Conservation (phyloP, 2,329 filamentous ascomycete species). For the Colletotrichum lupini region DNA sequence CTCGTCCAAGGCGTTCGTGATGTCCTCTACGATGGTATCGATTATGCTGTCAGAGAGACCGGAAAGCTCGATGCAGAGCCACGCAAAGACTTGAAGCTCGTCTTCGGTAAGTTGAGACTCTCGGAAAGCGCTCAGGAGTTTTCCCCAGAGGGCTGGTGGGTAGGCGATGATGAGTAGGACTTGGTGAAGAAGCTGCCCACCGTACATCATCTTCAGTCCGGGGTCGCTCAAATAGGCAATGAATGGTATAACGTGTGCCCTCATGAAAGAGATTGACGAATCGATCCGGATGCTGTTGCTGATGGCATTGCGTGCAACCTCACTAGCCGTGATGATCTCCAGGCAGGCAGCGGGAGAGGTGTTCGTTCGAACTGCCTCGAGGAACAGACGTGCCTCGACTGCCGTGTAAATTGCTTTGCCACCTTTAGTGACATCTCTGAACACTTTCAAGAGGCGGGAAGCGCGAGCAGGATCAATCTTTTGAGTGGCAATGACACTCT, state of each 20-base stretch:
- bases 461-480: neutral
- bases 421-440: slow-evolving; percentile 34
- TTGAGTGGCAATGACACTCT: neutral
- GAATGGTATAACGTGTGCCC: slow-evolving; percentile 46
- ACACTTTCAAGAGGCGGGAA: slow-evolving; percentile 33
- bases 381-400: slow-evolving; percentile 41
- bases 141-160: slow-evolving; percentile 64
- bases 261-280: slow-evolving; percentile 43
- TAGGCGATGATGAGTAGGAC: slow-evolving; percentile 59
- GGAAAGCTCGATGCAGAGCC: slow-evolving; percentile 61
- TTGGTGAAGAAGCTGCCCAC: slow-evolving; percentile 60
- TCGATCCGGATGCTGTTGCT: slow-evolving; percentile 41
- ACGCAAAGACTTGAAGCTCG: slow-evolving; percentile 53
- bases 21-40: slow-evolving; percentile 36
- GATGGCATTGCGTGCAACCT: slow-evolving; percentile 38
- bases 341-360: slow-evolving; percentile 39
- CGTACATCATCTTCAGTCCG: slow-evolving; percentile 58
- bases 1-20: slow-evolving; percentile 41
- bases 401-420: slow-evolving; percentile 11
- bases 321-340: slow-evolving; percentile 41
- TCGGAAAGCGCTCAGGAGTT: slow-evolving; percentile 50
- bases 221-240: slow-evolving; percentile 53
- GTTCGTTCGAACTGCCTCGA: slow-evolving; percentile 39
- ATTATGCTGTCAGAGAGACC: slow-evolving; percentile 49
- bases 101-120: slow-evolving; percentile 41